Base-by-base conservation (phyloP, 2,329 filamentous ascomycete species). In the Camptophora hylomeconis region DNA sequence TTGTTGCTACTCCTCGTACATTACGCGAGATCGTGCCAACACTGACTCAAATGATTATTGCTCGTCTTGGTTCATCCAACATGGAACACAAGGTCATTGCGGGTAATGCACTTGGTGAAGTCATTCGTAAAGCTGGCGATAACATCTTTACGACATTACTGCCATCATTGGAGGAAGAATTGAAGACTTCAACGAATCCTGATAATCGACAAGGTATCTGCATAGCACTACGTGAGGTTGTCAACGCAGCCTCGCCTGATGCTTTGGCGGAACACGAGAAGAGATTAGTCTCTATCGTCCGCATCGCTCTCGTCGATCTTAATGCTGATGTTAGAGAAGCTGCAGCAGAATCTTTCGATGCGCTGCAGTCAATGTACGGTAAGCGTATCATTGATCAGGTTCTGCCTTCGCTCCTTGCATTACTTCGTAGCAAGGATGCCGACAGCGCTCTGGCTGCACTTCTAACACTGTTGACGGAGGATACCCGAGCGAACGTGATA, bases 21-120 rank as follows among this genome's bases (percentile, higher is more conserved):
- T 74, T 98, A 47, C 93, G 93, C 60, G 89, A 98, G 51, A 72
- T 98, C 47, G 79, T 94, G 25, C 87, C 89, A 24, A 94, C 84
- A 1, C 75, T 98, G 36, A 92, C 84, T 5, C 86, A 94, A 52
- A 74, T 98, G 39, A 79, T 98, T 45, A 95, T 98, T 51, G 75
- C 82, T 35, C 80, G 89, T 26, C 70, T 98, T 44, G 89, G 84
- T 38, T 95, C 86, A 53, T 80, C 86, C 24, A 95, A 94, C 50
- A 86, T 92, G 77, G 89, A 98, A 54, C 89, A 98, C 56, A 95
- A 94, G 63, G 80, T 93, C 45, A 98, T 98, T 63, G 89, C 92
- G 42, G 87, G 87, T 53, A 95, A 95, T 53, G 84, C 89, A 26
- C 68, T 98, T 32, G 89, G 89, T 49, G 89, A 98, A 53, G 73